A percentile compares a stretch with the other conserved stretches of the same genome.
phyloP scores from a whole-genome alignment of 1,284 basidiomycete species.

The Cutaneotrichosporon sp. region DNA sequence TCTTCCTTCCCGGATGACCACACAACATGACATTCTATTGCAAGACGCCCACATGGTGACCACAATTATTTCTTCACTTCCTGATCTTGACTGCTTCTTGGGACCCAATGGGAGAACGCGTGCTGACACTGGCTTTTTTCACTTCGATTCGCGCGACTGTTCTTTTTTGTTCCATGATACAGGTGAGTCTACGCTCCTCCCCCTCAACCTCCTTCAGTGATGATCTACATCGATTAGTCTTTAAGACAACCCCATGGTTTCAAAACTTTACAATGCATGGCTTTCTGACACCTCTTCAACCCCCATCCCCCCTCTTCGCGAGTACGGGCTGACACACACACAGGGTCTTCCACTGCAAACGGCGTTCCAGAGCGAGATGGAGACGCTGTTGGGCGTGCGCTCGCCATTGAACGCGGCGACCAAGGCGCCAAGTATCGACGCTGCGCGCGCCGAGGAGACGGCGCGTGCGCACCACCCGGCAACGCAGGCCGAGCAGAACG shows the following conservation, averaged over 20 bases:
- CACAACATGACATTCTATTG: constrained; percentile 48
- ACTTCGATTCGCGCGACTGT: neutral
- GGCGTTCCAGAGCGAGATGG: constrained; percentile 43
- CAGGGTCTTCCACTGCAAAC: constrained; percentile 38
- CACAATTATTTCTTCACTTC: constrained; percentile 48
- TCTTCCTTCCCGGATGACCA: constrained; percentile 29
- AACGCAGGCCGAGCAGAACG: constrained; percentile 32
- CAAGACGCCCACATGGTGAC: constrained; percentile 48
- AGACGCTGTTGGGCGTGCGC: constrained; percentile 36
- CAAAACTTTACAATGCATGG: constrained; percentile 43
- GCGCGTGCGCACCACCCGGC: constrained; percentile 31
- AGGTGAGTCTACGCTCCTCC: constrained; percentile 36
- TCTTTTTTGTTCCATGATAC: constrained; percentile 6
- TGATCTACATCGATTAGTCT: constrained; percentile 49
- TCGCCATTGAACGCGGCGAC: constrained; percentile 15
- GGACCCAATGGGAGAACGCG: neutral
- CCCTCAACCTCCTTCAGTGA: constrained; percentile 24
- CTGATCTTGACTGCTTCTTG: constrained; percentile 25
- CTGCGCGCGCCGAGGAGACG: constrained; percentile 8
- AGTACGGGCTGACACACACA: constrained; percentile 15
- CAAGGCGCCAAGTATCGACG: constrained; percentile 9
- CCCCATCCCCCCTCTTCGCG: neutral
- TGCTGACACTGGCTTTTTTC: constrained; percentile 21
- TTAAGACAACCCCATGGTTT: constrained; percentile 49
- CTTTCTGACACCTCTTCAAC: constrained; percentile 36